Evolutionary conservation across 257 asterid species (phyloP).

Genomic region (Primulina eburnea): DNA sequence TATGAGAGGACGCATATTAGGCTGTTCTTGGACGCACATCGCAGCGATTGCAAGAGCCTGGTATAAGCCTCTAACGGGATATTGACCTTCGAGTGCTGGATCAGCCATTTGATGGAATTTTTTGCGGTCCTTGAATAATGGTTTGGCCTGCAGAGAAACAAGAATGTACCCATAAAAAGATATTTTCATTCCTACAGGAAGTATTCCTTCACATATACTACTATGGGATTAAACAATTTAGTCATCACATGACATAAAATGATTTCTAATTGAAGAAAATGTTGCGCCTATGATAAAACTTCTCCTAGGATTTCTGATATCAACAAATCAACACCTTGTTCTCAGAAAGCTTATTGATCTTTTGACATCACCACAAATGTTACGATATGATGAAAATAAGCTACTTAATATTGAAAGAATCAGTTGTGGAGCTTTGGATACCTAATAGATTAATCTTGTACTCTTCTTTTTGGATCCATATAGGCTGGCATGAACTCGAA

Average conservation of each 20-base stretch:
- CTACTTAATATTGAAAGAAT: not conserved
- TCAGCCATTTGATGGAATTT: slow-evolving; percentile 64
- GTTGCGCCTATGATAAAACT: not conserved
- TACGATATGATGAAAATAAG: not conserved
- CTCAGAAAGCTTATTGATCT: not conserved
- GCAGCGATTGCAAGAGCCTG: slow-evolving; percentile 74
- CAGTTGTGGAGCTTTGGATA: not conserved
- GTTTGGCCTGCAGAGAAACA: slow-evolving; percentile 48
- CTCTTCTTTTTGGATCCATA: slow-evolving; percentile 13
- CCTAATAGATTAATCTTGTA: slow-evolving; percentile 10
- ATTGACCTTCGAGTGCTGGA: slow-evolving; percentile 53
- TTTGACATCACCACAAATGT: not conserved
- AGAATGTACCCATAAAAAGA: not conserved
- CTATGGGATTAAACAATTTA: not conserved
- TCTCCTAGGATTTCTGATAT: not conserved
- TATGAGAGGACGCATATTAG: slow-evolving; percentile 48
- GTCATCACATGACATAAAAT: not conserved
- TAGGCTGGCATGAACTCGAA: slow-evolving; percentile 7
- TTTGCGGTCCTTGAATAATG: slow-evolving; percentile 59
- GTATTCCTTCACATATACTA: not conserved
- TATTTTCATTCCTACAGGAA: not conserved
- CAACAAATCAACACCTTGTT: not conserved
- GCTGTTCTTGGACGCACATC: slow-evolving; percentile 61
- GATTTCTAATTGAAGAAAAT: not conserved
- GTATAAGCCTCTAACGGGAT: slow-evolving; percentile 55